Evolutionary conservation across 192 early-diverging fungal species (phyloP), one percentile per base, ranked within the genome.

Genomic region (Rhizoclosmatium sp.): DNA sequence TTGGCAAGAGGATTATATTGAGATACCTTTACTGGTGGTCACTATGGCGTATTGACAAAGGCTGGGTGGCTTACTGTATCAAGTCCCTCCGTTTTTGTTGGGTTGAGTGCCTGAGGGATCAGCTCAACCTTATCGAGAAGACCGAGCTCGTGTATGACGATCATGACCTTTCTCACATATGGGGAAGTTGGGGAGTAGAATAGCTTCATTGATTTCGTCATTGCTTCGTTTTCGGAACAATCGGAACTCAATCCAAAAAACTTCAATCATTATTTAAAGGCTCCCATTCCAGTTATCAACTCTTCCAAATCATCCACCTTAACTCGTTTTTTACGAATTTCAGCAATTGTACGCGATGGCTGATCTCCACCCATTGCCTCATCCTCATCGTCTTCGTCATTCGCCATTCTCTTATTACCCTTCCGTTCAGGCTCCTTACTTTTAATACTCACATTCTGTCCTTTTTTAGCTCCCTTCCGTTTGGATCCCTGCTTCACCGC

Each of bases 131-230:
- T 62, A 16, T 67, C 40, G 4, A 19, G 2, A 21, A 81, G 42
- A 66, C 59, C 65, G 31, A 81, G 51, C 59, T 81, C 80, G 5
- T 70, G 41, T 10, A 47, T 42, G 23, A 80, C 16, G 62, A 80
- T 80, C 47, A 80, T n/a, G 47, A 74, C 79, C 58, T 80, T 80
- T 19, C 79, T 59, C 2, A 56, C 79, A 49, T 42, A 80, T 3
- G 79, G 79, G 0, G 79, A 80, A 2, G 79, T 66, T 16, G 70
- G 42, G 14, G 71, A 75, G 49, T 47, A 67, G 71, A 65, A 80
- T 44, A 80, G 65, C 21, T 75, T 62, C 79, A 80, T 80, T 12
- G n/a, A 46, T 23, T 23, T 71, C n/a, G 47, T 68, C 14, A 9
- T 14, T 66, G 72, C n/a, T 10, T 23, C 65, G 7, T 69, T 58